Evolutionary conservation across 306 rosid genomes (phyloP).

Genomic region (Acacia crassicarpa): DNA sequence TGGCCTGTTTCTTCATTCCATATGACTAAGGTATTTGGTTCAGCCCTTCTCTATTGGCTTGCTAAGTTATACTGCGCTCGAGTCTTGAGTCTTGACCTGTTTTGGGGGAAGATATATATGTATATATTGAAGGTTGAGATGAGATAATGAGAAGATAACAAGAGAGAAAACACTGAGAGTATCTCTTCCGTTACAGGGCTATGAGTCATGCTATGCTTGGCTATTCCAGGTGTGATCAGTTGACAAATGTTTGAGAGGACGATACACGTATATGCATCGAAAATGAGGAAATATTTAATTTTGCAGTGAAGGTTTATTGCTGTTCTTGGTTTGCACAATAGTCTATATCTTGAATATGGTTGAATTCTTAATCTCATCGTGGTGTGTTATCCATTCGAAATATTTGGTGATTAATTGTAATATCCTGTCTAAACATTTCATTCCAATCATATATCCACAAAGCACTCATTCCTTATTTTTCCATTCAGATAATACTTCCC

Average conservation of each 20-base stretch:
- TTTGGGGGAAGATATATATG: not conserved
- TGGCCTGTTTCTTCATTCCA: slow-evolving; percentile 28
- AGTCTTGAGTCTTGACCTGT: not conserved
- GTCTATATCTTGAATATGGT: not conserved
- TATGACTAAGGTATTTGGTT: not conserved
- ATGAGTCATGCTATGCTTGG: not conserved
- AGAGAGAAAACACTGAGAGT: too few species aligned
- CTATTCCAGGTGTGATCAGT: not conserved
- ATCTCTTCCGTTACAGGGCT: not conserved
- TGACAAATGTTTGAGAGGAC: slow-evolving; percentile 1
- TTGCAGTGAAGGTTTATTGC: not conserved
- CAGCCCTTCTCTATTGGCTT: not conserved
- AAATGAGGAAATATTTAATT: slow-evolving; percentile 32
- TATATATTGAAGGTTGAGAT: not conserved
- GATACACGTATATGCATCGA: slow-evolving; percentile 20
- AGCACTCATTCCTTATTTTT: too few species aligned
- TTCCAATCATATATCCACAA: too few species aligned
- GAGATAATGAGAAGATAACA: too few species aligned
- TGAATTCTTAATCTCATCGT: not conserved
- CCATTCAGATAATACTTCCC: too few species aligned
- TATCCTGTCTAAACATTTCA: too few species aligned
- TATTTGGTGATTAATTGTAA: not conserved
- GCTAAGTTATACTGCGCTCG: not conserved
- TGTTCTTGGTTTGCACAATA: slow-evolving; percentile 55
- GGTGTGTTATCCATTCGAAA: not conserved